Conservation (phyloP, 805 yeast genomes). For the Ogataea sp. region DNA sequence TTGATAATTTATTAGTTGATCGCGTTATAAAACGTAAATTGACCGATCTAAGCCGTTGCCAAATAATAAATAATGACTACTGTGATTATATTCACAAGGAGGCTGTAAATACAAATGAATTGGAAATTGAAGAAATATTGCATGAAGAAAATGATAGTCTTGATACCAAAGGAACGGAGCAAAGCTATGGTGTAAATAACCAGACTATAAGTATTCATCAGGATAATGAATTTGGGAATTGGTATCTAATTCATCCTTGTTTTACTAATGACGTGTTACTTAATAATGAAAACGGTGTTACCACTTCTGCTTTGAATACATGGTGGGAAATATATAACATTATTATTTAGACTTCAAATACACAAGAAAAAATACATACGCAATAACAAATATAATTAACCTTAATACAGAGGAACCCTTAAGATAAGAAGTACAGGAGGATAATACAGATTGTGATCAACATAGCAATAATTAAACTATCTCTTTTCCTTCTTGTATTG, state of each 20-base stretch:
- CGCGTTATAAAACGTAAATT: background rate
- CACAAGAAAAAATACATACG: too few species aligned
- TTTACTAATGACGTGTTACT: conserved; percentile 22
- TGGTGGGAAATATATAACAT: conserved; percentile 21
- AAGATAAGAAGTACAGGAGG: conserved; percentile 34
- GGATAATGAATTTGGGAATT: conserved; percentile 6
- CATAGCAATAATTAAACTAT: conserved; percentile 72
- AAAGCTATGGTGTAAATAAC: background rate
- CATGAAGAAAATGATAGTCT: too few species aligned
- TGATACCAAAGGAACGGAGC: too few species aligned
- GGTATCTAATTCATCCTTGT: conserved; percentile 33
- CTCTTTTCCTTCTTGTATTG: conserved; percentile 83
- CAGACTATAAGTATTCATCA: conserved; percentile 5
- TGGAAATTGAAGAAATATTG: background rate
- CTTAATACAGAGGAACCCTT: too few species aligned
- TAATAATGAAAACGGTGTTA: conserved; percentile 5
- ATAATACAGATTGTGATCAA: conserved; percentile 69
- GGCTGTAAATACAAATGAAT: background rate
- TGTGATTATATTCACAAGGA: background rate
- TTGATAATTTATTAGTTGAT: conserved; percentile 2
- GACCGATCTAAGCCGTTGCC: too few species aligned
- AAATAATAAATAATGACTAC: too few species aligned
- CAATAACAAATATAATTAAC: too few species aligned
- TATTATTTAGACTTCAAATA: background rate
- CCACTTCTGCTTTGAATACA: conserved; percentile 13